phyloP scores from a whole-genome alignment of 495 filamentous ascomycete species.

The Aspergillus wentii region DNA sequence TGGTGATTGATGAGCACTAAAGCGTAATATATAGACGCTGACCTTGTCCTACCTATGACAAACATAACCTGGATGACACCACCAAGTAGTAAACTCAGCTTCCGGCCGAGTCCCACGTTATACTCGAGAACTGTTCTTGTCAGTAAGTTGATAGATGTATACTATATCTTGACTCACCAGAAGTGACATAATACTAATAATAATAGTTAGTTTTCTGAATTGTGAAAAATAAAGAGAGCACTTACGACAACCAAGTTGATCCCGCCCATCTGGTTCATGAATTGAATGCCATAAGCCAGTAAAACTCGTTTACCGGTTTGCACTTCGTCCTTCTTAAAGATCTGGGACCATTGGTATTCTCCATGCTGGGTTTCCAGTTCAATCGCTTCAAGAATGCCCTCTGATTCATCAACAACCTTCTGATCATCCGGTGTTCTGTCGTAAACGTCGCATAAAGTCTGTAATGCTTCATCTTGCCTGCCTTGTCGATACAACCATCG shows the following conservation, averaged over 20 bases:
- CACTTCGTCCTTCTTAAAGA: conserved; percentile 48
- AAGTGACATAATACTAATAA: too few species aligned
- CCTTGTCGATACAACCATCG: conserved; percentile 42
- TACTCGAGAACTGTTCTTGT: conserved; percentile 42
- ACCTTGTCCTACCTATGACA: conserved; percentile 19
- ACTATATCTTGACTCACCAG: too few species aligned
- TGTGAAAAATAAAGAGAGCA: too few species aligned
- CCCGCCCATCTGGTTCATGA: conserved; percentile 46
- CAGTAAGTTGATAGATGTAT: conserved; percentile 2
- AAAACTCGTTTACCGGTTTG: conserved; percentile 47
- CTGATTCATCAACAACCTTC: conserved; percentile 38
- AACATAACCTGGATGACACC: conserved; percentile 42
- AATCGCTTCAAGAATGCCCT: conserved; percentile 41
- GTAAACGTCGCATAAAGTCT: conserved; percentile 48
- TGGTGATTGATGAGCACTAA: conserved; percentile 3
- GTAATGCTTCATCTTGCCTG: conserved; percentile 41
- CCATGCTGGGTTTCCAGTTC: conserved; percentile 42
- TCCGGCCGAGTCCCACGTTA: conserved; percentile 43
- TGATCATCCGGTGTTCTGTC: conserved; percentile 35
- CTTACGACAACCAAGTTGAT: conserved; percentile 50
- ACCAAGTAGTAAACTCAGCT: conserved; percentile 42
- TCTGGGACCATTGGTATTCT: conserved; percentile 37
- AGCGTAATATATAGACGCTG: not conserved
- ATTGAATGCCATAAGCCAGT: conserved; percentile 47
- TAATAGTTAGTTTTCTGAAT: too few species aligned